These are phyloP conservation scores for Cladosporium phlei DNA, from an alignment of 2,329 filamentous ascomycete species.

Conservation along the genomic window DNA sequence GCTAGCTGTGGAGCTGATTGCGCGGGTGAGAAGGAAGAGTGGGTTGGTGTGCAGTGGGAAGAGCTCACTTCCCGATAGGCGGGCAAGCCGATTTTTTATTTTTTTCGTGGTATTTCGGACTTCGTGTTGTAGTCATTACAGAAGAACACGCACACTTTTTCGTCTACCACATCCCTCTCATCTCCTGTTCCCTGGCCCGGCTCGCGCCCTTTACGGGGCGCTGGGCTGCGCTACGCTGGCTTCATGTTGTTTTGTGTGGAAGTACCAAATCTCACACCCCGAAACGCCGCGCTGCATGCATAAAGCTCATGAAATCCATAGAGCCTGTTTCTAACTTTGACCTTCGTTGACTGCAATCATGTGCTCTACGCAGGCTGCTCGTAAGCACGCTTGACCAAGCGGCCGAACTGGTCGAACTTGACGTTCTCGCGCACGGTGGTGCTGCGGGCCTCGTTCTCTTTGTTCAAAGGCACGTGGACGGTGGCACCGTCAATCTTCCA, in stretches of 20 bases:
- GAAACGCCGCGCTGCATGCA: conserved; percentile 15
- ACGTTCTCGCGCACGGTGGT: conserved; percentile 94
- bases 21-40: conserved; percentile 71
- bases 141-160: neutral
- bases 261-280: conserved; percentile 3
- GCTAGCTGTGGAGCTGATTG: conserved; percentile 82
- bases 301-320: conserved; percentile 6
- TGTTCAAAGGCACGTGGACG: conserved; percentile 81
- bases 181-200: neutral
- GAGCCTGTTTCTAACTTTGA: conserved; percentile 8
- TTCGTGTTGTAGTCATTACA: conserved; percentile 8
- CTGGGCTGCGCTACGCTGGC: neutral
- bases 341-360: neutral
- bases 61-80: conserved; percentile 42
- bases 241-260: conserved; percentile 6
- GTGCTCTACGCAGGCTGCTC: conserved; percentile 63
- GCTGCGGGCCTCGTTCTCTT: conserved; percentile 96
- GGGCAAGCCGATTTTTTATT: neutral
- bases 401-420: conserved; percentile 77
- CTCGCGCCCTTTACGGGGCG: conserved; percentile 6
- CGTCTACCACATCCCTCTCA: neutral
- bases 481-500: conserved; percentile 69
- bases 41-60: conserved; percentile 98
- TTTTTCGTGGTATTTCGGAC: neutral
- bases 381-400: conserved; percentile 78